A percentile compares a stretch with the other conserved stretches of the same genome.
Conservation (phyloP, 1,284 basidiomycete species). For the Xerocomus amazonicus region DNA sequence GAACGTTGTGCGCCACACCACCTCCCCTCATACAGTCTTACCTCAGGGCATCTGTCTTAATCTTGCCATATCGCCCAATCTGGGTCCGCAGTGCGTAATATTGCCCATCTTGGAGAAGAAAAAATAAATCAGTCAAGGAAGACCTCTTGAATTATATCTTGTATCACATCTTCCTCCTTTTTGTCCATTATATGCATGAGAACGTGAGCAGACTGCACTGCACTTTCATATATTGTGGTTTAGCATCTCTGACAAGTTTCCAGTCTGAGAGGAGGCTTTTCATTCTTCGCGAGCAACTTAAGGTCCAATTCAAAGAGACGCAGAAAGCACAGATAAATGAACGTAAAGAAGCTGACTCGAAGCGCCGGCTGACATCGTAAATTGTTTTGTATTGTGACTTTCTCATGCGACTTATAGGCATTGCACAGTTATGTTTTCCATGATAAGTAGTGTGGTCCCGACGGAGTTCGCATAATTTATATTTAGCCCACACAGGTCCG, state of each 20-base stretch:
- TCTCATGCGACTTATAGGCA: slow-evolving; percentile 5
- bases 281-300: slow-evolving; percentile 66
- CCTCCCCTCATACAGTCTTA: slow-evolving; percentile 1
- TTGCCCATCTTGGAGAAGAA: neutral
- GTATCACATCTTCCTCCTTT: slow-evolving; percentile 60
- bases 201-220: slow-evolving; percentile 31
- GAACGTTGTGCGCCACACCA: neutral
- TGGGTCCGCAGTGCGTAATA: slow-evolving; percentile 53
- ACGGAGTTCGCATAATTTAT: slow-evolving; percentile 16
- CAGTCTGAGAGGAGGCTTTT: slow-evolving; percentile 60
- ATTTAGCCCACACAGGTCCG: slow-evolving; percentile 60
- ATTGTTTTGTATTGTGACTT: slow-evolving; percentile 17
- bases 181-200: slow-evolving; percentile 53
- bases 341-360: slow-evolving; percentile 73
- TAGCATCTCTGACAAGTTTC: slow-evolving; percentile 1
- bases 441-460: slow-evolving; percentile 44
- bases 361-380: slow-evolving; percentile 76
- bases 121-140: slow-evolving; percentile 26
- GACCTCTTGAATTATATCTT: slow-evolving; percentile 64
- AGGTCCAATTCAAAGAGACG: slow-evolving; percentile 72
- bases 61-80: slow-evolving; percentile 50
- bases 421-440: slow-evolving; percentile 67
- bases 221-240: neutral
- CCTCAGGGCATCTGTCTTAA: slow-evolving; percentile 46
- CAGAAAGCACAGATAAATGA: slow-evolving; percentile 86